Evolutionary conservation across 2,329 filamentous ascomycete species (phyloP).

Genomic region (Sarocladium strictum): DNA sequence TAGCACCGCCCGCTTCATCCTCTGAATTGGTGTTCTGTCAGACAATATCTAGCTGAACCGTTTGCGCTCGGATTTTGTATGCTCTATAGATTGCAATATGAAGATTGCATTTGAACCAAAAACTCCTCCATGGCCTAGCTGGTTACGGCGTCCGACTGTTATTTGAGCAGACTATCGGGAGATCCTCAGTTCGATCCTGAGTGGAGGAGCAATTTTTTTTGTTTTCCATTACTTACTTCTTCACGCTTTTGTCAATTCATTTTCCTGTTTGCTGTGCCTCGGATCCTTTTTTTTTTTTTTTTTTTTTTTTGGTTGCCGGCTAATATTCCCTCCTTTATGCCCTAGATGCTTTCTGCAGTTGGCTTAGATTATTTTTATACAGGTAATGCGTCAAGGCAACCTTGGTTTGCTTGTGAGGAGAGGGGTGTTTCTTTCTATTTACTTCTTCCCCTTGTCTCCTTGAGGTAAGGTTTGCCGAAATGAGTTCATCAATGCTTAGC

Average conservation of each 20-base stretch:
- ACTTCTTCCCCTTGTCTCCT: background rate
- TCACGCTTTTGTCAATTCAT: background rate
- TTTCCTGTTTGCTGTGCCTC: background rate
- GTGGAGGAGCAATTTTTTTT: background rate
- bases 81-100: too few species aligned
- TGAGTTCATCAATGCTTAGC: background rate
- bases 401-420: background rate
- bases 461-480: background rate
- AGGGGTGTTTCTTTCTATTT: background rate
- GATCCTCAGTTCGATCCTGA: background rate
- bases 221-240: too few species aligned
- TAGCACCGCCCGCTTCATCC: too few species aligned
- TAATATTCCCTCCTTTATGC: too few species aligned
- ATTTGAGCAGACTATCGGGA: background rate
- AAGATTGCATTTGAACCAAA: background rate
- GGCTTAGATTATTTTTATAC: too few species aligned
- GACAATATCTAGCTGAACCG: too few species aligned
- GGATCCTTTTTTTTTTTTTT: background rate
- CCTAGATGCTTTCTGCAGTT: too few species aligned
- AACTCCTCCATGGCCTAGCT: background rate
- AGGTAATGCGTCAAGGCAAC: too few species aligned
- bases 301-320: too few species aligned
- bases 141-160: slow-evolving; percentile 1
- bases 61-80: too few species aligned
- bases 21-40: too few species aligned